Evolutionary conservation across 352 stramenopile species (phyloP).

Genomic region (Globisporangium radiosum): DNA sequence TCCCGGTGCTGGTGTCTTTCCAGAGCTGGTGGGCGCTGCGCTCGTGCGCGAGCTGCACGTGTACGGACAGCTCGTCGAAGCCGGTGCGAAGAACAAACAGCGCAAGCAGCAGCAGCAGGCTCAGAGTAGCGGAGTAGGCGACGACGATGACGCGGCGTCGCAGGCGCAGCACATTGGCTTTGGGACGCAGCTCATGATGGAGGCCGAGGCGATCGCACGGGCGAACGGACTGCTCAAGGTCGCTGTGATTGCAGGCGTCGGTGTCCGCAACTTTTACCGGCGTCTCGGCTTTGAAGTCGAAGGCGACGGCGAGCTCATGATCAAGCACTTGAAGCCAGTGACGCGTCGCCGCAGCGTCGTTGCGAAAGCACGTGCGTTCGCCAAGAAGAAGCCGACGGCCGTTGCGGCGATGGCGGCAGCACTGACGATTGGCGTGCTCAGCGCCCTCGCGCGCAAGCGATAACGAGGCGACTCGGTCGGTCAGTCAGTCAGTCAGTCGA

Average conservation of each 20-base stretch:
- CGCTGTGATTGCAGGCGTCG: slow-evolving; percentile 87
- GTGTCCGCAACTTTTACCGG: slow-evolving; percentile 89
- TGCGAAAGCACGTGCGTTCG: slow-evolving; percentile 5
- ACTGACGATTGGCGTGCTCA: slow-evolving; percentile 4
- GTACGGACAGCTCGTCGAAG: slow-evolving; percentile 83
- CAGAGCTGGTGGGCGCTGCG: slow-evolving; percentile 66
- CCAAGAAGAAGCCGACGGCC: slow-evolving; percentile 3
- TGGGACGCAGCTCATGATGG: slow-evolving; percentile 82
- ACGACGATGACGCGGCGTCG: slow-evolving; percentile 23
- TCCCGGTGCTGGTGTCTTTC: slow-evolving; percentile 64
- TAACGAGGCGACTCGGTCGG: neutral
- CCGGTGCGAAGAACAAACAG: slow-evolving; percentile 29
- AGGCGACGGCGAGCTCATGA: slow-evolving; percentile 81
- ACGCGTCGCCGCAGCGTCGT: neutral
- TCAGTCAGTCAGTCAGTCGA: no score
- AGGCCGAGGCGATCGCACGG: slow-evolving; percentile 72
- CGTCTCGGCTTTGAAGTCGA: slow-evolving; percentile 84
- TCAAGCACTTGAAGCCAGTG: slow-evolving; percentile 56
- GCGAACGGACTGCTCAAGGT: slow-evolving; percentile 71
- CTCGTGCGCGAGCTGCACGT: slow-evolving; percentile 89
- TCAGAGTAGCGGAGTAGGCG: neutral
- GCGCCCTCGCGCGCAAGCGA: slow-evolving; percentile 8
- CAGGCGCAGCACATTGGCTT: slow-evolving; percentile 87
- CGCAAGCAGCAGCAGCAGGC: neutral
- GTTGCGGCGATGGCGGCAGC: slow-evolving; percentile 2